A percentile compares a stretch with the other conserved stretches of the same genome.
Conservation (phyloP, 2,329 filamentous ascomycete genomes). For the Trichoderma lentiforme region DNA sequence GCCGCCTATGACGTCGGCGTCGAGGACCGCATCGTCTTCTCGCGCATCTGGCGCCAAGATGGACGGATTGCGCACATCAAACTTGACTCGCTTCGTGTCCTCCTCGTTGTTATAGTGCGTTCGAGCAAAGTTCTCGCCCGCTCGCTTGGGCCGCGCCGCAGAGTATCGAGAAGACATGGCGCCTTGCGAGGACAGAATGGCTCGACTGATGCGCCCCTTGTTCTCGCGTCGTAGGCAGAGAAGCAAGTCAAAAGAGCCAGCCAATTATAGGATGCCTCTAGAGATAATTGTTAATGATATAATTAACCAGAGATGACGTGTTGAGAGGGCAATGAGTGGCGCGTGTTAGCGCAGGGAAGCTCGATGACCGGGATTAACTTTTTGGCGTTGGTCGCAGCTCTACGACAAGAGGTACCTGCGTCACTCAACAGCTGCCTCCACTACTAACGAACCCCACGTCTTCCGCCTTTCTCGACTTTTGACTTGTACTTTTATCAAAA, state of each 20-base stretch:
- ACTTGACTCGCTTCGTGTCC: constrained; percentile 73
- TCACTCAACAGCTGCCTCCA: constrained; percentile 35
- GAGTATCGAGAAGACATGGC: constrained; percentile 25
- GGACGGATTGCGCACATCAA: constrained; percentile 92
- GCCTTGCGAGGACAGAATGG: neutral
- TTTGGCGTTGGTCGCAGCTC: constrained; percentile 19
- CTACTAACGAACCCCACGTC: constrained; percentile 21
- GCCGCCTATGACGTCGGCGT: constrained; percentile 89
- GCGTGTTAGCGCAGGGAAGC: neutral
- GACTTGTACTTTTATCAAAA: constrained; percentile 12
- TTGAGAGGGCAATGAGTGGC: neutral
- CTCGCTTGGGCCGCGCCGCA: constrained; percentile 67
- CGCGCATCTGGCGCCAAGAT: constrained; percentile 79
- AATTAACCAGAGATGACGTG: neutral
- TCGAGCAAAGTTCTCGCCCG: constrained; percentile 75
- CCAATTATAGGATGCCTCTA: neutral
- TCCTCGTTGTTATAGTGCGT: constrained; percentile 61
- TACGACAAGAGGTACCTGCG: constrained; percentile 27
- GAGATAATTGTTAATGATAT: neutral
- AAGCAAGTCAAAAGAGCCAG: neutral
- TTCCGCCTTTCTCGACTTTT: constrained; percentile 18
- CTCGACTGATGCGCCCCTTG: neutral
- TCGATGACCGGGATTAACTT: constrained; percentile 12
- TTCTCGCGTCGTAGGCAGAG: neutral
- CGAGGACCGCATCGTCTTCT: constrained; percentile 69